Conservation (phyloP, 495 filamentous ascomycete genomes). For the Aspergillus mulundensis region DNA sequence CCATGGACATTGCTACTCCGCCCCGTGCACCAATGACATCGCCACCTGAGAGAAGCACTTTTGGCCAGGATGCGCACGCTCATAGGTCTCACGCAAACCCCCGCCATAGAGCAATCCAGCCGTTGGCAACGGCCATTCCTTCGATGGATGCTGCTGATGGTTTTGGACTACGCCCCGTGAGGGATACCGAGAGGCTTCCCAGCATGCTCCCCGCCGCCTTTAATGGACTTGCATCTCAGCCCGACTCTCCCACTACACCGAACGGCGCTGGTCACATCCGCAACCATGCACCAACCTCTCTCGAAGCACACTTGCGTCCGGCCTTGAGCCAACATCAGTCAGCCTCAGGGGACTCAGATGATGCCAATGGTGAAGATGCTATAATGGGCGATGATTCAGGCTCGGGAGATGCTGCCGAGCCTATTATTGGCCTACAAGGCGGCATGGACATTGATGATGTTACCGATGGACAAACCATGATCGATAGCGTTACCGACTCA, state of each 20-base stretch:
- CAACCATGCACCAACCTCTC: slow-evolving; percentile 39
- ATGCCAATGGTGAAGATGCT: slow-evolving; percentile 71
- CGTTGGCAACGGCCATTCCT: slow-evolving; percentile 63
- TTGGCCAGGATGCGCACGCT: slow-evolving; percentile 48
- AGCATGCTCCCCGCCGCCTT: slow-evolving; percentile 76
- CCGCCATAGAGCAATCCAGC: slow-evolving; percentile 58
- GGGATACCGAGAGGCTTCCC: slow-evolving; percentile 80
- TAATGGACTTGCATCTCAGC: slow-evolving; percentile 74
- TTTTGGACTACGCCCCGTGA: slow-evolving; percentile 73
- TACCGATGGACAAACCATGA: slow-evolving; percentile 66
- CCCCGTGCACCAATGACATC: slow-evolving; percentile 68
- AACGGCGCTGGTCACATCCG: slow-evolving; percentile 59
- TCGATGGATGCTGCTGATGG: slow-evolving; percentile 71
- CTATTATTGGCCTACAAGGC: slow-evolving; percentile 72
- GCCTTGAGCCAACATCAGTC: slow-evolving; percentile 86
- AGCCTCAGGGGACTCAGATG: slow-evolving; percentile 80
- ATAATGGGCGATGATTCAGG: slow-evolving; percentile 61
- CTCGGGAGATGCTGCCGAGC: slow-evolving; percentile 61
- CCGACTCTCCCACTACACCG: slow-evolving; percentile 90
- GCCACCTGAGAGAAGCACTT: slow-evolving; percentile 68
- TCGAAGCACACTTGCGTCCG: slow-evolving; percentile 55
- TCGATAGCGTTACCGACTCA: slow-evolving; percentile 67
- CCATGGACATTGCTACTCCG: slow-evolving; percentile 60
- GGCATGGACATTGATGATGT: slow-evolving; percentile 77
- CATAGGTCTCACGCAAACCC: slow-evolving; percentile 39